A percentile compares a stretch with the other conserved stretches of the same genome.
Evolutionary conservation across 805 yeast genomes (phyloP).

Genomic region (Saturnispora bothae): DNA sequence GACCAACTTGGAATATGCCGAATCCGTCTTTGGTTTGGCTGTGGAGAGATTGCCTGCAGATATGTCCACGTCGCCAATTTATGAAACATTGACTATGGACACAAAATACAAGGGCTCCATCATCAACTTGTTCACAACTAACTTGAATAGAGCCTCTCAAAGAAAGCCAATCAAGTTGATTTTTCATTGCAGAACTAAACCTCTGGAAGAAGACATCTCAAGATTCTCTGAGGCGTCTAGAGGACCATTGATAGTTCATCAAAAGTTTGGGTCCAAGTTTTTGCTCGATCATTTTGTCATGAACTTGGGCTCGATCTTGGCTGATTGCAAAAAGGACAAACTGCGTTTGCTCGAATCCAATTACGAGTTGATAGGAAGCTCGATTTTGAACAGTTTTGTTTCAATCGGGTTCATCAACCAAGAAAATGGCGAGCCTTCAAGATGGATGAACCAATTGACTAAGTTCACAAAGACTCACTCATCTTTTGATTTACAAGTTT

Average conservation of each 20-base stretch:
- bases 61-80: slow-evolving; percentile 45
- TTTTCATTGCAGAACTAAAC: slow-evolving; percentile 23
- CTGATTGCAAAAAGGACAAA: slow-evolving; percentile 3
- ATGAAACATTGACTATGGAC: slow-evolving; percentile 39
- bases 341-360: slow-evolving; percentile 28
- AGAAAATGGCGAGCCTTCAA: slow-evolving; percentile 28
- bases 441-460: slow-evolving; percentile 41
- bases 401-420: slow-evolving; percentile 39
- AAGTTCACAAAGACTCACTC: slow-evolving; percentile 1
- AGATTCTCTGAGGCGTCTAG: slow-evolving; percentile 34
- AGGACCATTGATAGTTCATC: slow-evolving; percentile 29
- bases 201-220: background rate
- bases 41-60: slow-evolving; percentile 59
- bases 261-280: slow-evolving; percentile 25
- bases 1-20: slow-evolving; percentile 50
- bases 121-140: slow-evolving; percentile 56
- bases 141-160: slow-evolving; percentile 78
- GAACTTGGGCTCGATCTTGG: slow-evolving; percentile 24
- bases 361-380: slow-evolving; percentile 48
- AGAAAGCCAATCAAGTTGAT: slow-evolving; percentile 50
- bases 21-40: slow-evolving; percentile 47
- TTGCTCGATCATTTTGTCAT: slow-evolving; percentile 24
- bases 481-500: slow-evolving; percentile 7
- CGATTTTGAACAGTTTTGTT: slow-evolving; percentile 42
- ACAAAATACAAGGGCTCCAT: slow-evolving; percentile 48